Conservation (phyloP, 106 monocot genomes). For the Dactylorhiza incarnata region DNA sequence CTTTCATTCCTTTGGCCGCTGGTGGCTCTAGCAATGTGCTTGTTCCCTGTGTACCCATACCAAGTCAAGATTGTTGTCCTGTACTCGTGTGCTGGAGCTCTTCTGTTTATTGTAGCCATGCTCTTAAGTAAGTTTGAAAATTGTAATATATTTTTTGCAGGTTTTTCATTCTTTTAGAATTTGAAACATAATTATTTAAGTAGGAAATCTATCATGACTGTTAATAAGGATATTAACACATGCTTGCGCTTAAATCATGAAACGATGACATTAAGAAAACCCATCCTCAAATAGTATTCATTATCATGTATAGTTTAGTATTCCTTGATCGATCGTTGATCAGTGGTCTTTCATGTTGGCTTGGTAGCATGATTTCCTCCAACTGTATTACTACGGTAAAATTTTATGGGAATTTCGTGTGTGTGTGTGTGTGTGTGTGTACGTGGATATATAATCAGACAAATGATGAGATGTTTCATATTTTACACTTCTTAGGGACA, state of each 20-base stretch:
- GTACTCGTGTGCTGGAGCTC: slow-evolving; percentile 86
- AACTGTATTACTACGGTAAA: neutral
- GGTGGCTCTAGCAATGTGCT: slow-evolving; percentile 81
- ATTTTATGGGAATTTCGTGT: neutral
- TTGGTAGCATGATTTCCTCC: neutral
- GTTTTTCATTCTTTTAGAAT: neutral
- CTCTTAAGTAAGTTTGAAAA: slow-evolving; percentile 57
- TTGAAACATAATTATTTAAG: slow-evolving; percentile 1
- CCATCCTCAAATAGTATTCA: neutral
- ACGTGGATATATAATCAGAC: too few relatives aligned
- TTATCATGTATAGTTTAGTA: neutral
- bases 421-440: too few relatives aligned
- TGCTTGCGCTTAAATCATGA: neutral
- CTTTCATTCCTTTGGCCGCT: slow-evolving; percentile 97
- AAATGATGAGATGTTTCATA: too few relatives aligned
- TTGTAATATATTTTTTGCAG: neutral
- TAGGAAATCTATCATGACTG: neutral
- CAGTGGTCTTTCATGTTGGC: neutral
- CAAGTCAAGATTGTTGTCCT: slow-evolving; percentile 97
- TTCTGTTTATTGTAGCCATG: slow-evolving; percentile 66
- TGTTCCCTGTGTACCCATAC: slow-evolving; percentile 97
- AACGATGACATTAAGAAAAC: neutral
- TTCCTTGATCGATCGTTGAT: neutral
- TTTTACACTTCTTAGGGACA: too few relatives aligned
- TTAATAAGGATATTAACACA: neutral